Evolutionary conservation across 768 basidiomycete genomes (phyloP), one percentile per base, ranked within the genome.

Genomic region (Strobilomyces confusus): DNA sequence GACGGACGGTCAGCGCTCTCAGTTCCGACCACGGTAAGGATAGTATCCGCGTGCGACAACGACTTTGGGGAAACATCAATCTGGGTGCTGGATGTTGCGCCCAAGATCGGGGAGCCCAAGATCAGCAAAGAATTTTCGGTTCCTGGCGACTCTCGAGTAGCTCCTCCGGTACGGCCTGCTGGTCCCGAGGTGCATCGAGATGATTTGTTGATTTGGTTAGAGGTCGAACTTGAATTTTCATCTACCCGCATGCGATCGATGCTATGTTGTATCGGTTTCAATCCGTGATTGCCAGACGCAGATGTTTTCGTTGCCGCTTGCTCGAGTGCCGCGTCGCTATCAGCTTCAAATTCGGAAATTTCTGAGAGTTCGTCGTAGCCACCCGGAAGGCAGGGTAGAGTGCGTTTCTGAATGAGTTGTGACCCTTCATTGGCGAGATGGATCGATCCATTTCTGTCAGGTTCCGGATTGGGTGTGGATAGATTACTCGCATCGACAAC

Each of bases 341-440:
- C 53, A 11, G 46, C 19, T 48, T 63, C 63, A 43, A 67, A 59
- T 36, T 72, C 65, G 17, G 72, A 73, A 53, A 73, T 59, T 44
- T 74, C 69, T 25, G 72, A 73, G 25, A 68, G 51, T 22, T 63
- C 65, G 23, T 70, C 62, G 44, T 40, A 33, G 48, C 50, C 54
- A 19, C 53, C 44, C 3, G 15, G 51, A 32, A 36, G 25, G 32
- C 44, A 34, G 11, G 43, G 40, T 1, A 13, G 14, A 13, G 32
- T 20, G 20, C 41, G 34, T 22, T 49, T n/a, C 22, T 32, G 49
- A 30, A 34, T 5, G 19, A 33, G 20, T 14, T 44, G 29, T 26
- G 48, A 44, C 9, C 34, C 25, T 47, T n/a, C 20, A 11, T 20
- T 46, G 40, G 44, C 9, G 29, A 37, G 29, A 34, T 30, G 23